Percentiles rank a stretch among this genome's conserved stretches.
These are phyloP conservation scores for Phytophthora quininea DNA, from an alignment of 352 stramenopile genomes.

Conservation along the genomic window DNA sequence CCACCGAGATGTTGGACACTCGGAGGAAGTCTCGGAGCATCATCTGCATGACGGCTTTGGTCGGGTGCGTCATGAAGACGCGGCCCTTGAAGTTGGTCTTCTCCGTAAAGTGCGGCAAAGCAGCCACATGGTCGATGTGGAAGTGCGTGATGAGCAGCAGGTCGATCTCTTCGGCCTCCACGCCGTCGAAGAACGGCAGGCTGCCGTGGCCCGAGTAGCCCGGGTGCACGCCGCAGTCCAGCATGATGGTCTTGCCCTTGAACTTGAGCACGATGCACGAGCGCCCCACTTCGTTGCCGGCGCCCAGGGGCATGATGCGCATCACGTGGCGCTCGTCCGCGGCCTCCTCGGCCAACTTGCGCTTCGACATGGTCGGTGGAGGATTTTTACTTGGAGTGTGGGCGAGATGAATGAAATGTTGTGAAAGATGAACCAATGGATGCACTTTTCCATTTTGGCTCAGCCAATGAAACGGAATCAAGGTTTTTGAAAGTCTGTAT, in stretches of 20 bases:
- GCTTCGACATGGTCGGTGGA: conserved; percentile 64
- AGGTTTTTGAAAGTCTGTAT: no score
- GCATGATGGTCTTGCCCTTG: conserved; percentile 98
- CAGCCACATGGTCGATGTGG: conserved; percentile 99
- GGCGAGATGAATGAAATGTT: not conserved
- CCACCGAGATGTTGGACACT: conserved; percentile 94
- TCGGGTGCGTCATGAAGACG: conserved; percentile 99
- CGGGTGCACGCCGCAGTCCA: conserved; percentile 91
- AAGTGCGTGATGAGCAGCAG: conserved; percentile 99
- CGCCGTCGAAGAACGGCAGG: conserved; percentile 98
- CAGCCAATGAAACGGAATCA: no score
- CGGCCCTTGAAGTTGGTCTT: conserved; percentile 97
- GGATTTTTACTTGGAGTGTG: not conserved
- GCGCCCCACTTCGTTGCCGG: conserved; percentile 98
- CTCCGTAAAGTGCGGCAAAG: conserved; percentile 99
- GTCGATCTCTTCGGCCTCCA: conserved; percentile 96
- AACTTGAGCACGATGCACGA: conserved; percentile 99
- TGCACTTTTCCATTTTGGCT: no score
- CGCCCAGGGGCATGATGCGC: conserved; percentile 95
- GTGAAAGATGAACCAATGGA: not conserved
- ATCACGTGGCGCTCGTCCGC: conserved; percentile 90
- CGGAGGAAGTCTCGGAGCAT: conserved; percentile 97
- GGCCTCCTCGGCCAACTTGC: conserved; percentile 69
- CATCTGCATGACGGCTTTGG: conserved; percentile 98
- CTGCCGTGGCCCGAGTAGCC: conserved; percentile 96